Percentiles rank a stretch among this genome's conserved stretches.
Evolutionary conservation across 163 green algal species (phyloP).

Genomic region (Chloroidium sp.): DNA sequence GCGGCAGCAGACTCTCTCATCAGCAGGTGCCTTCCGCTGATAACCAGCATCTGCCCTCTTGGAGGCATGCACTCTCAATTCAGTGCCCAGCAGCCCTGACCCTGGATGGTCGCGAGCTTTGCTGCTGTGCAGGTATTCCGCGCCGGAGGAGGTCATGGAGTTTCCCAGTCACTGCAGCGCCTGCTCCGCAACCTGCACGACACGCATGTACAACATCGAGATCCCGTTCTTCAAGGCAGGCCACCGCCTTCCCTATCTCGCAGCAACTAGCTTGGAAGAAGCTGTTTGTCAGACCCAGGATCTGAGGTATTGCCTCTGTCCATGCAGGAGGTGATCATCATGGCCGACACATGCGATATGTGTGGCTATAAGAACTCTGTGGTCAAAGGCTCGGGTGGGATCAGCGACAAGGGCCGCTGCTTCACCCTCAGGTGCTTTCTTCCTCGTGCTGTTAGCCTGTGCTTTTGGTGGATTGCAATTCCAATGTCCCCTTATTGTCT

Average conservation of each 20-base stretch:
- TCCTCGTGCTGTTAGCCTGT: constrained; percentile 7
- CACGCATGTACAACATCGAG: constrained; percentile 43
- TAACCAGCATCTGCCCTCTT: background rate
- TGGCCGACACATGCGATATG: constrained; percentile 48
- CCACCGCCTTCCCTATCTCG: no score
- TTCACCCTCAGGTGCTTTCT: constrained; percentile 21
- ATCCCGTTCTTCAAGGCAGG: constrained; percentile 57
- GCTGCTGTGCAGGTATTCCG: constrained; percentile 24
- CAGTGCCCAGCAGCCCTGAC: background rate
- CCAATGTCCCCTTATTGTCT: background rate
- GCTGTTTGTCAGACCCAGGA: background rate
- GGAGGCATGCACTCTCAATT: background rate
- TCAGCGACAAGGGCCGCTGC: constrained; percentile 25
- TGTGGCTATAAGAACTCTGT: constrained; percentile 55
- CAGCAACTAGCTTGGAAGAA: no score
- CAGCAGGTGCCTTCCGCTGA: background rate
- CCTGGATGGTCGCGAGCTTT: no score
- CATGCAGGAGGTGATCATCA: constrained; percentile 49
- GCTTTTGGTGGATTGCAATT: background rate
- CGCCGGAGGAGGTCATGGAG: constrained; percentile 51
- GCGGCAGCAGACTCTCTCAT: constrained; percentile 21
- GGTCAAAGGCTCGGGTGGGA: constrained; percentile 33
- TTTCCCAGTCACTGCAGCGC: constrained; percentile 41
- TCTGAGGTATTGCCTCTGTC: background rate
- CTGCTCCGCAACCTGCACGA: constrained; percentile 26